Conservation (phyloP, 2,329 filamentous ascomycete species). For the Celoporthe dispersa region DNA sequence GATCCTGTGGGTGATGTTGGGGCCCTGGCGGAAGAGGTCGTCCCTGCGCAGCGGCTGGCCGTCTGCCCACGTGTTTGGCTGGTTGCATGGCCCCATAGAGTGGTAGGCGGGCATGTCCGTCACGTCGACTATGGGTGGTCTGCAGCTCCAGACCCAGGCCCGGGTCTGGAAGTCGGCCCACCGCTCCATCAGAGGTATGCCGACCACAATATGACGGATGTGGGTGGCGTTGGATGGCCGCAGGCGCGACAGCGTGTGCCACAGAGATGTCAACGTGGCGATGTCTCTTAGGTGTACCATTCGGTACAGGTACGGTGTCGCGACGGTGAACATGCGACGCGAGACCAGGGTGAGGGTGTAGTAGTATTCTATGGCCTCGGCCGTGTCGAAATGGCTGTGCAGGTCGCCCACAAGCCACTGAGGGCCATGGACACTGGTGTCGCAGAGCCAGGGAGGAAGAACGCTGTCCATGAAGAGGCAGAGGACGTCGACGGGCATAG, state of each 20-base stretch:
- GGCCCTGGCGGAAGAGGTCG: background rate
- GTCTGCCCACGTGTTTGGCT: background rate
- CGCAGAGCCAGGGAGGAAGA: background rate
- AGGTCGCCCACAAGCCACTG: background rate
- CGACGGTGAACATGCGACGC: background rate
- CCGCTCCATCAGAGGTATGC: background rate
- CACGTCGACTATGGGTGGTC: background rate
- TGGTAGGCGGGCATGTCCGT: background rate
- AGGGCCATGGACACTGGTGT: background rate
- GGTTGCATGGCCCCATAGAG: background rate
- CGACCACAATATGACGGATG: background rate
- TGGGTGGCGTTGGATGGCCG: background rate
- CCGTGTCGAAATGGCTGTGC: background rate
- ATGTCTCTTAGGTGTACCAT: background rate
- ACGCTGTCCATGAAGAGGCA: background rate
- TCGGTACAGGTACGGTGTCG: conserved; percentile 7
- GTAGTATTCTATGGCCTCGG: background rate
- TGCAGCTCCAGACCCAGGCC: background rate
- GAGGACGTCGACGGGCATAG: background rate
- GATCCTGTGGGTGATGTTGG: background rate
- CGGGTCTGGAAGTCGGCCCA: background rate
- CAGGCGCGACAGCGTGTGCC: background rate
- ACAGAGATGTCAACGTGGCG: background rate
- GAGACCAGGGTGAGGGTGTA: background rate
- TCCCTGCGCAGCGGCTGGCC: background rate